Percentiles rank a stretch among this genome's conserved stretches.
These are phyloP conservation scores for Penicillium sp. DNA, from an alignment of 2,329 filamentous ascomycete genomes.

Conservation along the genomic window DNA sequence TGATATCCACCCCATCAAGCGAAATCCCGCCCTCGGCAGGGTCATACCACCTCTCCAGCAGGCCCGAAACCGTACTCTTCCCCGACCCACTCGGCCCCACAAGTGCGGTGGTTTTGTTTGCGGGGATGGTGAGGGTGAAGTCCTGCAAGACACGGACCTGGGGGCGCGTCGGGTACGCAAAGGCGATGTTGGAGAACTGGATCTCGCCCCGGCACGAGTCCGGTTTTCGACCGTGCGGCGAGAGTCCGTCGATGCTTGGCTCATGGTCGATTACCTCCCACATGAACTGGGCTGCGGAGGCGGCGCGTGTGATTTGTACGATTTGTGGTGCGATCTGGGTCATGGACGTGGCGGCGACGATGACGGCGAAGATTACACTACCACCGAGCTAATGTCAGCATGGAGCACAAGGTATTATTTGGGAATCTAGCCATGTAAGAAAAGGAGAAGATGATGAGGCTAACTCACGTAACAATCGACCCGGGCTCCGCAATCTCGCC, in stretches of 20 bases:
- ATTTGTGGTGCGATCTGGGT: not conserved
- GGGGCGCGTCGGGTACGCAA: constrained; percentile 92
- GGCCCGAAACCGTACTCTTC: constrained; percentile 90
- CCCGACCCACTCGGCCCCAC: constrained; percentile 94
- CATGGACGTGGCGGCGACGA: not conserved
- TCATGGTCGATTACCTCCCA: not conserved
- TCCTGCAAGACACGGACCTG: constrained; percentile 87
- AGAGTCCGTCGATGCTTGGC: not conserved
- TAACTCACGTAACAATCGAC: constrained; percentile 70
- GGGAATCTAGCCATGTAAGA: too few species aligned
- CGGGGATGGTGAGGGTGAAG: constrained; percentile 78
- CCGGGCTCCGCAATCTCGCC: constrained; percentile 67
- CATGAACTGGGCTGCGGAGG: not conserved
- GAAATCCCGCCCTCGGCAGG: constrained; percentile 81
- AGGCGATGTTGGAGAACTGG: constrained; percentile 73
- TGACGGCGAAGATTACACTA: not conserved
- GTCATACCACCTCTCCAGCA: constrained; percentile 93
- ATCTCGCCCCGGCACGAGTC: not conserved
- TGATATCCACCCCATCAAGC: constrained; percentile 82
- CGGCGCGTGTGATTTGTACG: not conserved
- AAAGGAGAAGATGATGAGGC: constrained; percentile 39
- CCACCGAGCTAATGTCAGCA: not conserved
- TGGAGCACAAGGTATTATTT: constrained; percentile 49
- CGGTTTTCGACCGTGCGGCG: not conserved
- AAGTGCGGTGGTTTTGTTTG: constrained; percentile 91